phyloP scores from a whole-genome alignment of 2,329 filamentous ascomycete species.

The Aspergillus proliferans region DNA sequence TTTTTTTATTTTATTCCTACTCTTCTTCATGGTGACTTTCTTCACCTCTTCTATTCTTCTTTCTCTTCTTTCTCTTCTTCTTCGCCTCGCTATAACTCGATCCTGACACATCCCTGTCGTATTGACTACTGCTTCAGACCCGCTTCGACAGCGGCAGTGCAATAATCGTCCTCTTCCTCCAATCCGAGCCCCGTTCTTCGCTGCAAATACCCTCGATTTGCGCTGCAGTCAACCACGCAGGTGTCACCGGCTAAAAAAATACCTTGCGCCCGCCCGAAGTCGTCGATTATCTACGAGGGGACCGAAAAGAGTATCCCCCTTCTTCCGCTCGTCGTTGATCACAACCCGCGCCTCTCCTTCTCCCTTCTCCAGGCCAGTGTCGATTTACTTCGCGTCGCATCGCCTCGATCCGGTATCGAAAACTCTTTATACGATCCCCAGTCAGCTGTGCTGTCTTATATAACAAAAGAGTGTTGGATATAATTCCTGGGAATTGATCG shows the following conservation, averaged over 20 bases:
- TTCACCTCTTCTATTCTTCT: neutral
- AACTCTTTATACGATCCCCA: neutral
- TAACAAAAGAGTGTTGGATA: neutral
- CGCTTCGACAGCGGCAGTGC: neutral
- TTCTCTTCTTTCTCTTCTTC: slow-evolving; percentile 1
- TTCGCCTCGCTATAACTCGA: neutral
- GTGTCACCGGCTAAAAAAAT: neutral
- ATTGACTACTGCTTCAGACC: slow-evolving; percentile 1
- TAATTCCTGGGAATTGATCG: too few relatives aligned
- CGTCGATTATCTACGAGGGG: neutral
- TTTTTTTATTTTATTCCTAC: neutral
- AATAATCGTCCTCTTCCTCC: neutral
- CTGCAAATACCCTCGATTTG: neutral
- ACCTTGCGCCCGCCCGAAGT: neutral
- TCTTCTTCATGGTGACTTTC: neutral
- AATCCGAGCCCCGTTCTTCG: neutral
- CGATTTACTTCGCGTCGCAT: neutral
- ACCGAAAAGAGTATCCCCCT: neutral
- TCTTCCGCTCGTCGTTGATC: slow-evolving; percentile 1
- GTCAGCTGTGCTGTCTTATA: neutral
- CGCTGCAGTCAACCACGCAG: neutral
- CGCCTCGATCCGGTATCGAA: neutral
- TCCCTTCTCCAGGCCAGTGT: neutral
- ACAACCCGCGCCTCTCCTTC: neutral
- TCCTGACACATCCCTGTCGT: neutral